Base-by-base conservation (phyloP, 2,329 filamentous ascomycete genomes). In the Fusarium nelsonii region DNA sequence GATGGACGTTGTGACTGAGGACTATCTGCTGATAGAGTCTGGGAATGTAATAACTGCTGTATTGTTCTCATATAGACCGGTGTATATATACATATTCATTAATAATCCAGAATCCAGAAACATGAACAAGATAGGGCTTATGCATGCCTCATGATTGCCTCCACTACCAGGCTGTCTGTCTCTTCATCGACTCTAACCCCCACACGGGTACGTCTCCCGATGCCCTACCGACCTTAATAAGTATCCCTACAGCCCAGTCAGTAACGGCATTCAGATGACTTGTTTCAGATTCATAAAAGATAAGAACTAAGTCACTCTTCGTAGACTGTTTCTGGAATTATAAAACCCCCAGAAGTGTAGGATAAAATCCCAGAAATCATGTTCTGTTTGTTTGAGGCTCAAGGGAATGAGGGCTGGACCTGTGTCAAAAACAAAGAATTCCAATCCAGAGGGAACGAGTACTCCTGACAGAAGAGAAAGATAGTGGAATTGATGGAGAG, bases 121-220 rank as follows among this genome's bases (percentile, higher is more conserved):
- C 69, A 44, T 50, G 63, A 61, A 70, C 20, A 10, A 41, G 15
- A 8, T 23, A 41, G 20, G 18, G 6, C 39, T 15, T 23, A 30
- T 30, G 30, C 30, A 30, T 23, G 23, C 23, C 23, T 23, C 23
- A 23, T 6, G 23, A 23, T 11, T 30, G 30, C 30, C 30, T 30
- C 10, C 30, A 23, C 20, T 20, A 16, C 20, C 14, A 41, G 23
- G 23, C 23, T 23, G 23, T 23, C 18, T 41, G 11, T 23, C 20
- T 41, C 20, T 41, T 23, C 18, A 15, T 37, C 36, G 32, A 37
- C 52, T 36, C 48, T 50, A 53, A 59, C 39, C 49, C 51, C 58
- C 41, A 55, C 18, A 18, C 28, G 18, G 45, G 28, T 26, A 62
- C 18, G 63, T 71, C 58, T 68, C 69, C 68, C 58, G 41, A 36